Base-by-base conservation (phyloP, 164 flowering plant genomes). In the Nelumbo lutea region DNA sequence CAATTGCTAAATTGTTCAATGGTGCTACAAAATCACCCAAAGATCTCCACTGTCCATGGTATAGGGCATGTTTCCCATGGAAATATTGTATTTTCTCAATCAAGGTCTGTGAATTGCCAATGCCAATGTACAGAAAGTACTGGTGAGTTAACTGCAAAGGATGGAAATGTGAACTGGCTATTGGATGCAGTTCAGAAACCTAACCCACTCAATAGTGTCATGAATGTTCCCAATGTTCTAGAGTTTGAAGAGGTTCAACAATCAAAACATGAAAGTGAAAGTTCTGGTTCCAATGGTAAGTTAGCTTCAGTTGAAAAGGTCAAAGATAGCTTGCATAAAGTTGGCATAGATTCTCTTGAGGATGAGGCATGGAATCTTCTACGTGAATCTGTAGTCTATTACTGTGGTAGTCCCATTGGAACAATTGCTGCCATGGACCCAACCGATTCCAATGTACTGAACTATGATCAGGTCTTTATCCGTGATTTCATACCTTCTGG, bases 401-500 rank as follows among this genome's bases (percentile, higher is more conserved):
- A 88, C 65, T 90, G 96, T 70, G 84, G 83, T 44, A 81, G 77
- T 78, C 90, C 96, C 4, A 68, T 88, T 64, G 96, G 96, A 66
- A 90, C 96, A 3, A 86, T 90, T 75, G 96, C 96, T 70, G 92
- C 96, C 15, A 83, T 79, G 72, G 92, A 88, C 59, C 83, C 87
- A n/a, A 81, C 75, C 55, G 64, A 64, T 70, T 38, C 83, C 40
- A 81, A 69, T 68, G 69, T 79, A 55, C 77, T 85, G 69, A 90
- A 90, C 73, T 90, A 88, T 72, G 96, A 90, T 77, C 96, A 90
- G 71, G 87, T 90, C 70, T 90, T 90, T 59, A 88, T 90, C 64
- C 89, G 92, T 38, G 96, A 90, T 59, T 90, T 90, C 75, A 81
- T 90, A 46, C 90, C 96, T 46, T 86, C 96, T 66, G 96, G 90